Evolutionary conservation across 805 yeast genomes (phyloP).

Genomic region (Kodamaea nitidulidarum): DNA sequence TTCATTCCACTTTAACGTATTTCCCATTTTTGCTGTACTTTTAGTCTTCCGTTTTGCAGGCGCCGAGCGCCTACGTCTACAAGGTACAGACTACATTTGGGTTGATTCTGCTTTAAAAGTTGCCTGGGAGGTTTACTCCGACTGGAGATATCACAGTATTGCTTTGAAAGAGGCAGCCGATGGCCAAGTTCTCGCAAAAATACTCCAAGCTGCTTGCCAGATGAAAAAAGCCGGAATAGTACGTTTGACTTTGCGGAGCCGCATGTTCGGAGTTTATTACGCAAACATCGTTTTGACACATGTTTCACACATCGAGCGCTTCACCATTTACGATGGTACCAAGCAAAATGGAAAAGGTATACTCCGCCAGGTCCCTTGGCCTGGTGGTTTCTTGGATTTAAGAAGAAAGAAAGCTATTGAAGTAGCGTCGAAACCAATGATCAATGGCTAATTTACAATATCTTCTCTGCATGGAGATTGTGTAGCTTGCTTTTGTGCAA

Average conservation of each 20-base stretch:
- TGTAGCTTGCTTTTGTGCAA: too few relatives aligned
- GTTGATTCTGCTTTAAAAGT: neutral
- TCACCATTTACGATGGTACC: neutral
- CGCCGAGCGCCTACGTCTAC: neutral
- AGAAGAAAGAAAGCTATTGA: neutral
- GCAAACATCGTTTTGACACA: neutral
- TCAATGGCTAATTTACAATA: too few relatives aligned
- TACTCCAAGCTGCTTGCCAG: neutral
- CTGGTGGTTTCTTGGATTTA: neutral
- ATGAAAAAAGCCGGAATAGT: neutral
- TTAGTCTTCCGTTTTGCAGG: neutral
- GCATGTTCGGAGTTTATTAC: neutral
- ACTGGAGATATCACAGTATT: neutral
- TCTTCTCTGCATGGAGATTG: too few relatives aligned
- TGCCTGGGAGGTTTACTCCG: neutral
- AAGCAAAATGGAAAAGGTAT: too few relatives aligned
- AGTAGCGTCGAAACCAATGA: neutral
- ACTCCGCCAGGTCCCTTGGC: neutral
- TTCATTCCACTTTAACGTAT: too few relatives aligned
- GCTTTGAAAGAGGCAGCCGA: neutral
- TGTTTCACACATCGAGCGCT: neutral
- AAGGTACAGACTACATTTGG: constrained; percentile 1
- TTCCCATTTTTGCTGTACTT: neutral
- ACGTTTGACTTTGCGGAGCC: neutral
- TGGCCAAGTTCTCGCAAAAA: neutral